Evolutionary conservation across 768 basidiomycete species (phyloP).

Genomic region (Boletus insuetus): DNA sequence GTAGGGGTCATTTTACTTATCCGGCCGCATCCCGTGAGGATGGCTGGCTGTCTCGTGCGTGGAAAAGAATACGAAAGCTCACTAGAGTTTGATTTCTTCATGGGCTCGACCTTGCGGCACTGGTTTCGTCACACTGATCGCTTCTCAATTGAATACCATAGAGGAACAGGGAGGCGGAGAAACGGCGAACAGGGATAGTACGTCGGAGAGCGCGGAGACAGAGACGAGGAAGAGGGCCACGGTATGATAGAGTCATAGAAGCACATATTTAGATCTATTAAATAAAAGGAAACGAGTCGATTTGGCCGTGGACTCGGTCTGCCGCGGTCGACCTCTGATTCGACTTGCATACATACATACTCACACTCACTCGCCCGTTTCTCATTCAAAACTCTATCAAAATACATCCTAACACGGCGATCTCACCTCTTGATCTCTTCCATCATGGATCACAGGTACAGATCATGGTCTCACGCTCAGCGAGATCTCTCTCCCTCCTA

Average conservation of each 20-base stretch:
- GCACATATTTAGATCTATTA: constrained; percentile 21
- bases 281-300: constrained; percentile 5
- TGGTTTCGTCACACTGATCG: constrained; percentile 20
- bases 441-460: constrained; percentile 2
- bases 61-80: constrained; percentile 66
- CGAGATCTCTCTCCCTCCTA: constrained; percentile 16
- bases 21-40: constrained; percentile 50
- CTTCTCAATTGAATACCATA: constrained; percentile 33
- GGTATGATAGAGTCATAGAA: constrained; percentile 35
- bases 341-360: too few relatives aligned
- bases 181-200: constrained; percentile 29
- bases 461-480: constrained; percentile 7
- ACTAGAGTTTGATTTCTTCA: constrained; percentile 66
- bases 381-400: constrained; percentile 20
- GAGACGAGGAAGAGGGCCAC: constrained; percentile 52
- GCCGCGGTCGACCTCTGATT: constrained; percentile 16
- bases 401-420: constrained; percentile 26
- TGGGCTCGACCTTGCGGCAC: constrained; percentile 40
- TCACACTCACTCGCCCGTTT: neutral
- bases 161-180: constrained; percentile 18
- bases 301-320: constrained; percentile 17
- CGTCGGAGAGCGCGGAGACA: constrained; percentile 41
- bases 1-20: constrained; percentile 72
- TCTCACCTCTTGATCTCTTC: constrained; percentile 29
- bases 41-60: constrained; percentile 69